These are phyloP conservation scores for Pythium sukuiense DNA, from an alignment of 352 stramenopile species.

Conservation along the genomic window DNA sequence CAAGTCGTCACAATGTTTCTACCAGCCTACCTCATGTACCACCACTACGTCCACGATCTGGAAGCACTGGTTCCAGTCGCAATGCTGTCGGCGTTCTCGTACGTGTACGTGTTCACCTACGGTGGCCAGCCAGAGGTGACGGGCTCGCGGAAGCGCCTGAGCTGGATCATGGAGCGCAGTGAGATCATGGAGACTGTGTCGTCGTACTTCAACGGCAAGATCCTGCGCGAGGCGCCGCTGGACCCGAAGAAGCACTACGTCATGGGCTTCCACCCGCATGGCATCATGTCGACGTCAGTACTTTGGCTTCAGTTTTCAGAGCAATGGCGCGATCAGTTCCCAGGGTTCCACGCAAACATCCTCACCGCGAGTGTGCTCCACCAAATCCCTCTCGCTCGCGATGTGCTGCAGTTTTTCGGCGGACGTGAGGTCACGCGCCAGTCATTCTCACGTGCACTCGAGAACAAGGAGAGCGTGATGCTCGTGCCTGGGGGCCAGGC, in stretches of 20 bases:
- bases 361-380: slow-evolving; percentile 80
- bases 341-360: slow-evolving; percentile 61
- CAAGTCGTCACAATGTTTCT: slow-evolving; percentile 39
- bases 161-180: slow-evolving; percentile 43
- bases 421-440: slow-evolving; percentile 71
- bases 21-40: slow-evolving; percentile 46
- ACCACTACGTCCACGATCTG: slow-evolving; percentile 51
- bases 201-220: slow-evolving; percentile 62
- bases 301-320: slow-evolving; percentile 81
- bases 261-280: slow-evolving; percentile 78
- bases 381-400: slow-evolving; percentile 72
- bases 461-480: slow-evolving; percentile 64
- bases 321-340: slow-evolving; percentile 67
- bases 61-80: slow-evolving; percentile 45
- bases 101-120: slow-evolving; percentile 72
- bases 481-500: slow-evolving; percentile 79
- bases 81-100: slow-evolving; percentile 50
- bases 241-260: slow-evolving; percentile 69
- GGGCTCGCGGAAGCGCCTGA: slow-evolving; percentile 47
- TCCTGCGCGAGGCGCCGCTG: slow-evolving; percentile 58
- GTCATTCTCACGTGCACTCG: slow-evolving; percentile 51
- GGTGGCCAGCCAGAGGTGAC: slow-evolving; percentile 62
- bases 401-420: slow-evolving; percentile 76
- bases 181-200: slow-evolving; percentile 57
- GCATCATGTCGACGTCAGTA: slow-evolving; percentile 71